Base-by-base conservation (phyloP, 2,329 filamentous ascomycete species). In the Botryotinia convoluta region DNA sequence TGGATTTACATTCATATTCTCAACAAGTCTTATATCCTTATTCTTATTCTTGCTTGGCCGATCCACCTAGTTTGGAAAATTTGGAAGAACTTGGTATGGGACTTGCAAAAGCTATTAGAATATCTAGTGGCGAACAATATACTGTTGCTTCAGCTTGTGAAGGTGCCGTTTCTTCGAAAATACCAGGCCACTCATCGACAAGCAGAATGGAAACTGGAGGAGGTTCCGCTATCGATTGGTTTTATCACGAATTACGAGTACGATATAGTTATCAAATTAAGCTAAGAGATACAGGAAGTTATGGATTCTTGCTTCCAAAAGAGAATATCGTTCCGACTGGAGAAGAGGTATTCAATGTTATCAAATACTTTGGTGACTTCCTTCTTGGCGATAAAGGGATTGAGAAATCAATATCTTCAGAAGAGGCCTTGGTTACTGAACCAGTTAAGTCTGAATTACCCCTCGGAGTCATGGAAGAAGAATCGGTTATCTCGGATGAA, bases 1-100 rank as follows among this genome's bases (percentile, higher is more conserved):
- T 98, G 62, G 96, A 99, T 81, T 86, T 98, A 39, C 96, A 99
- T 83, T 95, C 93, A 2, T 99, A 98, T 82, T 97, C 94, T 0
- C 95, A 99, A 83, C 93, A 98, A 82, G 91, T 99, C 35, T 86
- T 98, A 14, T 98, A 96, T 81, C 96, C 96, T 0, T 98, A 95
- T 81, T 91, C 93, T 8, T 97, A 93, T 83, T 93, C 93, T 20
- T 99, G 96, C 85, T 84, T 86, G 9, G 86, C 88, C 8, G 85
- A 90, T 42, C 95, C 96, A 20, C 95, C 95, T 0, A 94, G 94
- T 54, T 85, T 96, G 26, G 96, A 99, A 83, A 97, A 97, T 78
- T 87, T 99, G 1, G 90, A 97, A 82, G 96, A 99, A 82, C 87
- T 98, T 29, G 96, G 91, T 2, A 87, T 94, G 72, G 95, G 95